Evolutionary conservation across 164 flowering plant genomes (phyloP), one percentile per base, ranked within the genome.

Genomic region (Santalum album): DNA sequence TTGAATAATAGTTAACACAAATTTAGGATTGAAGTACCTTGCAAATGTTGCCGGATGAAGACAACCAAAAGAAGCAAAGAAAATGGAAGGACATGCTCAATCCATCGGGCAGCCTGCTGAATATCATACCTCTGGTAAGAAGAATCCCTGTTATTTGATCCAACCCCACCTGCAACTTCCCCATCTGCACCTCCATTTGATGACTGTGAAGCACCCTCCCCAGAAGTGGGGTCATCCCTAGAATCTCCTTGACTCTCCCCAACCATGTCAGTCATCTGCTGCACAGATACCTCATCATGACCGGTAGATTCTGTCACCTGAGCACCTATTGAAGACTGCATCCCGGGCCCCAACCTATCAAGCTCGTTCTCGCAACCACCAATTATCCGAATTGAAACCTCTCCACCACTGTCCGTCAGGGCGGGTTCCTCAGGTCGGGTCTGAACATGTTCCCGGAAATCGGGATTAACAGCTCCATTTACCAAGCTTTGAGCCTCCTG

Each of bases 81-180:
- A 55, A 94, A 94, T 1, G 99, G 99, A 25, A 94, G 84, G 32
- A 90, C 69, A 69, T 94, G 99, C 72, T 94, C 99, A 60, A 90
- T 82, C 99, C 97, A 90, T 56, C 95, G 71, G 0, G 97, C 97
- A 54, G 88, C 89, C 75, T 86, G 97, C 76, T 90, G 99, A 63
- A 94, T 90, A 62, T 90, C 99, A 65, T 87, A 94, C 69, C 99
- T 80, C 82, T 90, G 99, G 58, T 87, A 85, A 19, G 97, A 74
- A 15, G 92, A 78, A 65, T 89, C 96, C 68, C 92, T 74, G 24
- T 62, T 72, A 61, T 74, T 80, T 29, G 54, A 65, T 16, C 71
- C 84, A 51, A 9, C 72, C 14, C 69, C 81, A 55, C 68, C 84
- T 18, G 58, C 77, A 42, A 75, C 59, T 36, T 77, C 90, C 23